A percentile compares a stretch with the other conserved stretches of the same genome.
Evolutionary conservation across 192 early-diverging fungal species (phyloP).

Genomic region (Funneliformis geosporum): DNA sequence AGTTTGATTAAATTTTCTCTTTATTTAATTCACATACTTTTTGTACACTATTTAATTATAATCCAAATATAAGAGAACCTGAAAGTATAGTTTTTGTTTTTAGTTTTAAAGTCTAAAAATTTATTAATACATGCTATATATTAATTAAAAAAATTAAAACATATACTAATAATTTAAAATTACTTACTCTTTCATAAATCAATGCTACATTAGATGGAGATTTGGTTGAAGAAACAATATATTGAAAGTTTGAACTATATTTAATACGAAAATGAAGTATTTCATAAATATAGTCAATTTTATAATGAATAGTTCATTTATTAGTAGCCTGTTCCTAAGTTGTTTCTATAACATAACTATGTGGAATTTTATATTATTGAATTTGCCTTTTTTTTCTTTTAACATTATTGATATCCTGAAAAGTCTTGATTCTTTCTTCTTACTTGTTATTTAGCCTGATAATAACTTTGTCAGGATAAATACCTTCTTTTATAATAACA

Average conservation of each 20-base stretch:
- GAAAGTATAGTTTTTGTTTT: background rate
- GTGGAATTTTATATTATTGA: background rate
- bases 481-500: slow-evolving; percentile 8
- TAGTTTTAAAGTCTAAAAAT: background rate
- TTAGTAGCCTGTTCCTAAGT: background rate
- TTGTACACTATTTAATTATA: background rate
- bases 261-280: background rate
- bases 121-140: too few species aligned
- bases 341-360: slow-evolving; percentile 21
- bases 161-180: too few species aligned
- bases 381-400: background rate
- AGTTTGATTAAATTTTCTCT: slow-evolving; percentile 4
- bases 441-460: too few species aligned
- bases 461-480: background rate
- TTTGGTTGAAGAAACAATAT: background rate
- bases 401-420: background rate
- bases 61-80: slow-evolving; percentile 1
- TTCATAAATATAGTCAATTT: slow-evolving; percentile 5
- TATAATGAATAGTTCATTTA: background rate
- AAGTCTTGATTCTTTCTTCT: too few species aligned
- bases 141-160: too few species aligned
- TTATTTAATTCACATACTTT: background rate
- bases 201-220: background rate
- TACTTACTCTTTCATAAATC: background rate
- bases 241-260: background rate